A percentile compares a stretch with the other conserved stretches of the same genome.
phyloP scores from a whole-genome alignment of 768 basidiomycete genomes.

The Trametes coccinea region DNA sequence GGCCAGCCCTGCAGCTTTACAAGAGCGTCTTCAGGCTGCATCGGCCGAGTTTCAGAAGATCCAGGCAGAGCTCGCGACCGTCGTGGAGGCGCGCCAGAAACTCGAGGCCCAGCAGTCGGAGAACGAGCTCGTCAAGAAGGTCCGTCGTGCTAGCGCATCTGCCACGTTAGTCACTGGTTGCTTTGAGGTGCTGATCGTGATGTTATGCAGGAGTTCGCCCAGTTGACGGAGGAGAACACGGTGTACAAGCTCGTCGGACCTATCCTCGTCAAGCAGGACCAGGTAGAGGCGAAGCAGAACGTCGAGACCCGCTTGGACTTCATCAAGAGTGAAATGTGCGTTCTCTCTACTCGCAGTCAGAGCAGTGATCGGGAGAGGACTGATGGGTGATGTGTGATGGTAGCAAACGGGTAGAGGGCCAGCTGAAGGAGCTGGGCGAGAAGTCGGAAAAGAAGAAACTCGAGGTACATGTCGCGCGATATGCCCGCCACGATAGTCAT shows the following conservation, averaged over 20 bases:
- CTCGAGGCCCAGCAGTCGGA: conserved; percentile 91
- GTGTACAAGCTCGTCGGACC: conserved; percentile 93
- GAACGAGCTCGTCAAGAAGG: conserved; percentile 92
- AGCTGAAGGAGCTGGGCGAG: conserved; percentile 75
- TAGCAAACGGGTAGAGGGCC: conserved; percentile 77
- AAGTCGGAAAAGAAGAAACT: conserved; percentile 80
- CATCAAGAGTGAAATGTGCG: conserved; percentile 86
- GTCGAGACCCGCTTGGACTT: conserved; percentile 90
- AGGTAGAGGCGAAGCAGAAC: conserved; percentile 80
- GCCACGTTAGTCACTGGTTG: too few relatives aligned
- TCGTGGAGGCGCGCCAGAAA: conserved; percentile 79
- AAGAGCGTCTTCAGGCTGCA: conserved; percentile 61
- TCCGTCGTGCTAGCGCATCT: conserved; percentile 28
- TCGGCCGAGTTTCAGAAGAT: conserved; percentile 80
- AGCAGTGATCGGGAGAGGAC: background rate
- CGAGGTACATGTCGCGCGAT: conserved; percentile 53
- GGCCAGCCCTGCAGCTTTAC: conserved; percentile 42
- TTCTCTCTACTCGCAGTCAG: conserved; percentile 7
- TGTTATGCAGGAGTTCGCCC: conserved; percentile 70
- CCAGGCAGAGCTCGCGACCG: conserved; percentile 68
- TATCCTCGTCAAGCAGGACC: conserved; percentile 87
- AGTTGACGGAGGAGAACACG: conserved; percentile 69
- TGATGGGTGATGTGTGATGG: background rate
- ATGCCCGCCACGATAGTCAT: background rate
- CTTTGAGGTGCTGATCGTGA: background rate